These are phyloP conservation scores for Aspergillus sojae DNA, from an alignment of 2,329 filamentous ascomycete genomes.

Conservation along the genomic window DNA sequence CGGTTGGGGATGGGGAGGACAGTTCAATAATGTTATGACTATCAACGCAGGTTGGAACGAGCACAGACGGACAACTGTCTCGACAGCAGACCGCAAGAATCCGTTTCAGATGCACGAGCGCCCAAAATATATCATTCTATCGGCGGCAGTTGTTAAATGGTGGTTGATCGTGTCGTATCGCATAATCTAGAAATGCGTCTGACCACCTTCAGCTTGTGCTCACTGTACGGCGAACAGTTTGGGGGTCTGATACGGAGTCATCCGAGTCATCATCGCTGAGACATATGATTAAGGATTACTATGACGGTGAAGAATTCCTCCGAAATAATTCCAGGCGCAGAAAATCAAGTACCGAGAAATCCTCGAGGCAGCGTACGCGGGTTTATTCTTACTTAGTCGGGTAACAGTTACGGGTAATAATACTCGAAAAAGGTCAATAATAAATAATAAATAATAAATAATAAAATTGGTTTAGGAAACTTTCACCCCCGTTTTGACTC, in stretches of 20 bases:
- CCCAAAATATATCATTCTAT: conserved; percentile 1
- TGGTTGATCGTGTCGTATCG: background rate
- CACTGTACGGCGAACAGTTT: background rate
- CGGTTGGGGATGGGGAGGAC: conserved; percentile 6
- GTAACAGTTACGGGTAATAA: conserved; percentile 1
- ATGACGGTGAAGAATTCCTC: conserved; percentile 6
- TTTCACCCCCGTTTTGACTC: conserved; percentile 8
- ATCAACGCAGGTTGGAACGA: background rate
- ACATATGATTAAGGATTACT: conserved; percentile 2
- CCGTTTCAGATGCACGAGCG: conserved; percentile 7
- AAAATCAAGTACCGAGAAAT: background rate
- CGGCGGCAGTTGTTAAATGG: background rate
- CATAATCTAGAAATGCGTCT: background rate
- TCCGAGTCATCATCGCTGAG: conserved; percentile 7
- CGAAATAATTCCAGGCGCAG: background rate
- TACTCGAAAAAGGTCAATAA: background rate
- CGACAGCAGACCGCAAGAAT: conserved; percentile 9
- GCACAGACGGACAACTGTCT: conserved; percentile 3
- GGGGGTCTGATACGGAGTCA: background rate
- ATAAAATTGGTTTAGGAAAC: background rate
- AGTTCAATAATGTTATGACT: conserved; percentile 2
- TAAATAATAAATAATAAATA: background rate
- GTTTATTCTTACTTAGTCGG: conserved; percentile 5
- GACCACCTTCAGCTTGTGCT: background rate
- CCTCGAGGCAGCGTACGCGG: background rate